Evolutionary conservation across 2,329 filamentous ascomycete species (phyloP), one percentile per base, ranked within the genome.

Genomic region (Septoria linicola): DNA sequence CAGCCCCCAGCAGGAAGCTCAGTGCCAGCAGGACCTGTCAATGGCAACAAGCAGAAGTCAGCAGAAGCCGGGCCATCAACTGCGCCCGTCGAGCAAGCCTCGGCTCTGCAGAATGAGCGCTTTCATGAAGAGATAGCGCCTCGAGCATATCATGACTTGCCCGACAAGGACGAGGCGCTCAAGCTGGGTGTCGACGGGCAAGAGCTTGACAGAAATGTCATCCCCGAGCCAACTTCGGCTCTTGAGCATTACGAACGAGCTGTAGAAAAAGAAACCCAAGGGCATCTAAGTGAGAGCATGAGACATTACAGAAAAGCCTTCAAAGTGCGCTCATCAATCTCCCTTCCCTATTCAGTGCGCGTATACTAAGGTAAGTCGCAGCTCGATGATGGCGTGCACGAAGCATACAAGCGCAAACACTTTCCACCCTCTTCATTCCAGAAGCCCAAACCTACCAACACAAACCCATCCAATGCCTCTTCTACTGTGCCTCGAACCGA

Each of bases 181-280:
- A 70, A 66, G 51, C 62, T 76, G 37, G 72, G 71, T 4, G 41
- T 32, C 14, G 63, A 62, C 59, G 72, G 74, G 45, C 68, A 70
- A 70, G 62, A 72, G 55, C 61, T 70, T 23, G 58, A 68, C 8
- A 60, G 68, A 55, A 59, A 66, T 3, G 53, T 60, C 8, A 65
- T 57, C 14, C 59, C 67, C 52, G 80, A 86, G 60, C 87, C 87
- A 3, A 75, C 76, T 17, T 88, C 91, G 8, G 93, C 93, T 0
- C 72, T 99, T 13, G 93, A 97, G 62, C 88, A 96, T 69, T 97
- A 93, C 64, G 93, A 97, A 68, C 83, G 82, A 66, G 93, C 92
- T 3, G 91, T 96, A 49, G 87, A 95, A 71, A 90, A 85, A 69
- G 93, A 99, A 72, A 81, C 79, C 0, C 82, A 87, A 62, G 93